Evolutionary conservation across 495 filamentous ascomycete species (phyloP), one percentile per base, ranked within the genome.

Genomic region (Aspergillus sclerotioniger): DNA sequence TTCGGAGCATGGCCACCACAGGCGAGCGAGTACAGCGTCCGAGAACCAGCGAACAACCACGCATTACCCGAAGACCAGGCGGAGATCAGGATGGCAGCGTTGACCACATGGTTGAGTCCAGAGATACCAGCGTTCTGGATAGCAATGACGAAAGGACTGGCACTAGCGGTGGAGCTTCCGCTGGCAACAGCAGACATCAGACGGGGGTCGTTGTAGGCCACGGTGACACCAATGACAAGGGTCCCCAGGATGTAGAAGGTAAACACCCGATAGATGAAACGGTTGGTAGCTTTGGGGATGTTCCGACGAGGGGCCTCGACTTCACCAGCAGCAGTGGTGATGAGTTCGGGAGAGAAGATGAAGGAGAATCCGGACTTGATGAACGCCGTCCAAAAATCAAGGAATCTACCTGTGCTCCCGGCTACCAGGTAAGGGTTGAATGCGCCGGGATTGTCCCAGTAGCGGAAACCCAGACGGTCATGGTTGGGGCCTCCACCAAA

Each of bases 191-290:
- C 76, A 3, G 73, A 71, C 7, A 89, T 75, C 10, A 92, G 80
- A 17, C 62, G 58, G 5, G 57, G 35, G 57, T 90, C 82, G 33
- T 82, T 76, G 60, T 72, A 73, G 15, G 76, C 76, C 15, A 82
- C 73, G 9, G 76, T 73, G 4, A 86, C 73, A 31, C 83, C 82
- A 54, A 85, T 83, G 0, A 77, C 76, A 43, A 86, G 70, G 19
- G 75, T 73, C 2, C 79, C 80, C 8, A 84, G 58, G 41, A 80
- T 67, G 68, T 94, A 95, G 72, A 95, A 95, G 69, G 91, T 80
- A 56, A 87, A 70, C 57, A 96, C 88, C 62, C 90, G 88, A 79
- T 88, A 91, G 72, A 96, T 92, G 53, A 90, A 89, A 49, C 90
- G 85, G 50, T 85, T 87, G 12, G 87, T 85, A 9, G 91, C 91